Evolutionary conservation across 176 grass and related monocot species (phyloP), one percentile per base, ranked within the genome.

Genomic region (Leersia perrieri): DNA sequence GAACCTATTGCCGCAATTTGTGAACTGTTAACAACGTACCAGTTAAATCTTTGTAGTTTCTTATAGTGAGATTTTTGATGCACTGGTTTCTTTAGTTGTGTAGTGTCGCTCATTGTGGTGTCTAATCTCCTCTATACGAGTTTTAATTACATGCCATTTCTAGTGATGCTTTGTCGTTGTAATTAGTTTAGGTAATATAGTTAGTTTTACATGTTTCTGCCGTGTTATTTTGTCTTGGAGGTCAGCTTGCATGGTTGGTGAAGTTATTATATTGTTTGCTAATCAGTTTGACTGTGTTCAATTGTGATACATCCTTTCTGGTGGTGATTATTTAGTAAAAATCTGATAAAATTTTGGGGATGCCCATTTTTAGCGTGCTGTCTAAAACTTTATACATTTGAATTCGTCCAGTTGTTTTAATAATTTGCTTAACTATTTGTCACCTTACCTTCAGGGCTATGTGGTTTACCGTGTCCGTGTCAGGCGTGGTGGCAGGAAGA

Each of bases 401-500:
- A 51, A 20, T 51, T 60, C 1, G 28, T 31, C 5, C 4, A 35
- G 16, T 33, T 0, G 10, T 61, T 5, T 29, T 70, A 41, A 40
- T 71, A 0, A 7, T 53, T 13, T 31, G 1, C 53, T 23, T 76
- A 66, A 58, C 3, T 36, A 23, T 68, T 1, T 78, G 13, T 27
- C 32, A 3, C 31, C 57, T 73, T 2, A n/a, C 29, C 0, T 78
- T 29, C 67, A 91, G 89, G 89, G 89, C 1, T 91, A 91, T 55
- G 89, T 91, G 35, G 68, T 91, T 64, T 91, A 91, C 73, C 89
- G 89, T 33, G 51, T 91, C 38, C 89, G 85, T 77, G 81, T 91
- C 33, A 88, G 60, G 72, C 89, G 89, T 78, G 89, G 93, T 63
- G 93, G 93, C 83, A 88, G 93, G 88, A 97, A 97, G 93, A 91